phyloP scores from a whole-genome alignment of 129 eudicot genomes.

The Pittosporum tobira region DNA sequence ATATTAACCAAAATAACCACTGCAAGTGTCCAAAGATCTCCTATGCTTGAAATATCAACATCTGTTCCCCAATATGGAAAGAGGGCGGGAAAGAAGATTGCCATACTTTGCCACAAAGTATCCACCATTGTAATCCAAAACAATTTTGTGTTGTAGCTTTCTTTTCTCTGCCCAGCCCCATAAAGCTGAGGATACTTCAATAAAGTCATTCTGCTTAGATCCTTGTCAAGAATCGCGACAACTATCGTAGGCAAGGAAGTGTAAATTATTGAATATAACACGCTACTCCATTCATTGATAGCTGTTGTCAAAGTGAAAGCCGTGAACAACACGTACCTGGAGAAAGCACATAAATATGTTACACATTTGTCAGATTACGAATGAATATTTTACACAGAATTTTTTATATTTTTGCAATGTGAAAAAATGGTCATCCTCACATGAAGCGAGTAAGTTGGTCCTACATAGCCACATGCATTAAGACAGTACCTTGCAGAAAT shows the following conservation, averaged over 20 bases:
- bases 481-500: too few relatives aligned
- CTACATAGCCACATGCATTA: too few relatives aligned
- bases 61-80: slow-evolving; percentile 63
- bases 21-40: slow-evolving; percentile 88
- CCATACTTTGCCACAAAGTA: slow-evolving; percentile 89
- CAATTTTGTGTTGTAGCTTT: slow-evolving; percentile 56
- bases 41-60: slow-evolving; percentile 68
- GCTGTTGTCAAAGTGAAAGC: slow-evolving; percentile 80
- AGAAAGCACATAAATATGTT: slow-evolving; percentile 8
- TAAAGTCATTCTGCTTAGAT: slow-evolving; percentile 61
- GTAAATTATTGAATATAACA: slow-evolving; percentile 77
- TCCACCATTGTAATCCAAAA: slow-evolving; percentile 84
- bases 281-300: slow-evolving; percentile 91
- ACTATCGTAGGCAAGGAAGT: slow-evolving; percentile 79
- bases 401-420: too few relatives aligned
- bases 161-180: slow-evolving; percentile 88
- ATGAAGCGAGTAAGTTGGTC: too few relatives aligned
- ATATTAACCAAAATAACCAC: slow-evolving; percentile 73
- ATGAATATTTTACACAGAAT: too few relatives aligned
- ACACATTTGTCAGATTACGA: slow-evolving; percentile 16
- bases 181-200: slow-evolving; percentile 70
- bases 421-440: too few relatives aligned
- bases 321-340: slow-evolving; percentile 77
- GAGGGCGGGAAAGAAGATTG: slow-evolving; percentile 59
- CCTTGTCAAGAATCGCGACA: slow-evolving; percentile 86